phyloP scores from a whole-genome alignment of 2,329 filamentous ascomycete species.

The Hirsutella minnesotensis region DNA sequence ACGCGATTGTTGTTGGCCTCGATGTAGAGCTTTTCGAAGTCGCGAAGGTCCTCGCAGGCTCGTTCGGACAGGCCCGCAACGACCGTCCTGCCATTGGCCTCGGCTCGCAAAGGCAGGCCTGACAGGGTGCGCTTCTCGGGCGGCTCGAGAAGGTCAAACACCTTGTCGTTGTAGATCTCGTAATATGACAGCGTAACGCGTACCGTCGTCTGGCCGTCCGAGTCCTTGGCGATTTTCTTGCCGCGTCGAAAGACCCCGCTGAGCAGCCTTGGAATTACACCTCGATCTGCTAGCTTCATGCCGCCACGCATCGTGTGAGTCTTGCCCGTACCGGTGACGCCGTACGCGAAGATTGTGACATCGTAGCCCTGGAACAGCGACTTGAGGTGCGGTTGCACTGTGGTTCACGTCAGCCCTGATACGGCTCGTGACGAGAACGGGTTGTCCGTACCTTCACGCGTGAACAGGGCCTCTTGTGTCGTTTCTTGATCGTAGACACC shows the following conservation, averaged over 20 bases:
- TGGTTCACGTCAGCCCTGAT: constrained; percentile 11
- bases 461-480: constrained; percentile 79
- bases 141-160: constrained; percentile 80
- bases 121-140: constrained; percentile 75
- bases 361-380: constrained; percentile 84
- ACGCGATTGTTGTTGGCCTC: constrained; percentile 85
- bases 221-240: constrained; percentile 76
- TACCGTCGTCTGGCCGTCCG: constrained; percentile 56
- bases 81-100: constrained; percentile 77
- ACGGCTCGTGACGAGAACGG: not conserved
- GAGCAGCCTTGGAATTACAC: constrained; percentile 75
- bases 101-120: constrained; percentile 70
- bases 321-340: constrained; percentile 86
- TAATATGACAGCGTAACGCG: constrained; percentile 78
- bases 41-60: constrained; percentile 71
- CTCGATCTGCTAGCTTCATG: constrained; percentile 71
- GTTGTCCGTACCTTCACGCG: constrained; percentile 60
- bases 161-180: constrained; percentile 95
- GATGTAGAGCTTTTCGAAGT: constrained; percentile 83
- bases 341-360: constrained; percentile 85
- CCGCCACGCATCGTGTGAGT: constrained; percentile 95
- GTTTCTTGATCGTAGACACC: constrained; percentile 74
- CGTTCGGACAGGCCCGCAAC: constrained; percentile 80
- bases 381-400: constrained; percentile 82
- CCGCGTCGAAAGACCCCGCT: constrained; percentile 76